Evolutionary conservation across 1,284 basidiomycete genomes (phyloP).

Genomic region (Ganoderma multipileum): DNA sequence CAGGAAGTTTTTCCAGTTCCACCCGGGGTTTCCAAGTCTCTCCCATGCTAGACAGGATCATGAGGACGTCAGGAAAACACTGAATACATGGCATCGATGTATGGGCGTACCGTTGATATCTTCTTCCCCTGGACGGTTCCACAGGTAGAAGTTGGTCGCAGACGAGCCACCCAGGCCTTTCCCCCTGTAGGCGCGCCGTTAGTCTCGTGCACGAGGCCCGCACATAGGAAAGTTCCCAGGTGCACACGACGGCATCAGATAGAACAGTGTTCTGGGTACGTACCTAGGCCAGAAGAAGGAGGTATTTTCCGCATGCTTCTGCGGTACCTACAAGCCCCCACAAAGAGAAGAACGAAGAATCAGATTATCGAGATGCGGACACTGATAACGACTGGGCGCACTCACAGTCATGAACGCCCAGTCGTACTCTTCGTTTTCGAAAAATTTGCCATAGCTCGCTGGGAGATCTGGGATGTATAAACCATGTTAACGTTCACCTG

Average conservation of each 20-base stretch:
- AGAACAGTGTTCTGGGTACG: background rate
- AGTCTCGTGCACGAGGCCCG: background rate
- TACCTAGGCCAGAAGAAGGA: slow-evolving; percentile 18
- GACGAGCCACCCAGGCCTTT: slow-evolving; percentile 36
- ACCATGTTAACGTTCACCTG: background rate
- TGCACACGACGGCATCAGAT: background rate
- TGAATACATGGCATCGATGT: background rate
- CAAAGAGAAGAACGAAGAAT: background rate
- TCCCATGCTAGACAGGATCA: slow-evolving; percentile 33
- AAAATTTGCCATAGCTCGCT: slow-evolving; percentile 16
- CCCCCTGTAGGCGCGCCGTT: slow-evolving; percentile 24
- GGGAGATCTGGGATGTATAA: slow-evolving; percentile 9
- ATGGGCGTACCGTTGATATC: slow-evolving; percentile 40
- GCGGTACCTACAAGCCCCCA: slow-evolving; percentile 9
- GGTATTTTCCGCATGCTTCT: slow-evolving; percentile 17
- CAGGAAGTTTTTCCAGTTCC: slow-evolving; percentile 50
- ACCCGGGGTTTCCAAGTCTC: slow-evolving; percentile 45
- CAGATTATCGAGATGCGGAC: background rate
- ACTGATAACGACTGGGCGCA: background rate
- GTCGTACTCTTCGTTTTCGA: slow-evolving; percentile 18
- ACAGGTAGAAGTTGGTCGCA: slow-evolving; percentile 35
- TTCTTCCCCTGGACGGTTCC: slow-evolving; percentile 36
- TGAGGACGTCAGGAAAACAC: background rate
- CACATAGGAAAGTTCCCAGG: background rate
- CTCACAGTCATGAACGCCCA: slow-evolving; percentile 21